These are phyloP conservation scores for Thraustochytrium striatum DNA, from an alignment of 352 stramenopile genomes.

Conservation along the genomic window DNA sequence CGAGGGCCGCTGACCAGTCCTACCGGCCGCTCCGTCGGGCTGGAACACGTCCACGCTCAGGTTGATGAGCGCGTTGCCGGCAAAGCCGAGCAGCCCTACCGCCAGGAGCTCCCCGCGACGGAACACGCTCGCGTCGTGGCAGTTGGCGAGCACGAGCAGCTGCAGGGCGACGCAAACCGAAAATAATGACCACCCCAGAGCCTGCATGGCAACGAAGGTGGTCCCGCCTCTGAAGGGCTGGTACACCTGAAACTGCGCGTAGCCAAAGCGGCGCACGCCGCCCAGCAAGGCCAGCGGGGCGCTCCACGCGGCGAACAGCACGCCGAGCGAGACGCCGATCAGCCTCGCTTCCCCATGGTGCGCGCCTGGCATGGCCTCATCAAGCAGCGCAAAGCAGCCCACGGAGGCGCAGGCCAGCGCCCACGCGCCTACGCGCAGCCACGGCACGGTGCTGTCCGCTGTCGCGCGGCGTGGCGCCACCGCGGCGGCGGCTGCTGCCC, in stretches of 20 bases:
- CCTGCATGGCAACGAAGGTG: constrained; percentile 20
- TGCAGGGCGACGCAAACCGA: not conserved
- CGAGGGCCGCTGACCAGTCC: no score
- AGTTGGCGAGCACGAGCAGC: not conserved
- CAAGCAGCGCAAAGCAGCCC: constrained; percentile 14
- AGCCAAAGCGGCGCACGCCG: not conserved
- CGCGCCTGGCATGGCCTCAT: not conserved
- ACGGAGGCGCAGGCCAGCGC: constrained; percentile 3
- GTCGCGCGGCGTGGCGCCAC: no score
- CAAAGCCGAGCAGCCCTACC: constrained; percentile 6
- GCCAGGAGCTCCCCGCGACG: not conserved
- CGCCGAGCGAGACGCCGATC: not conserved
- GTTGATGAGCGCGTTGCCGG: constrained; percentile 22
- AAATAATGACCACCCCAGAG: constrained; percentile 18
- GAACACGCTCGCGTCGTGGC: not conserved
- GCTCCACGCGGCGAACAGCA: constrained; percentile 14
- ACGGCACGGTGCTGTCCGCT: no score
- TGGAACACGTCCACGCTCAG: constrained; percentile 17
- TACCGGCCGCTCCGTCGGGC: not conserved
- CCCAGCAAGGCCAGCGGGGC: constrained; percentile 3
- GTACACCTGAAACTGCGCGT: not conserved
- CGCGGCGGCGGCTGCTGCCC: no score
- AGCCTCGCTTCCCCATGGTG: not conserved
- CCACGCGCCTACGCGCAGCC: not conserved
- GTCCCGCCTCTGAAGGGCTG: constrained; percentile 20